Evolutionary conservation across 139 green algal genomes (phyloP).

Genomic region (Picochlorum sp.): DNA sequence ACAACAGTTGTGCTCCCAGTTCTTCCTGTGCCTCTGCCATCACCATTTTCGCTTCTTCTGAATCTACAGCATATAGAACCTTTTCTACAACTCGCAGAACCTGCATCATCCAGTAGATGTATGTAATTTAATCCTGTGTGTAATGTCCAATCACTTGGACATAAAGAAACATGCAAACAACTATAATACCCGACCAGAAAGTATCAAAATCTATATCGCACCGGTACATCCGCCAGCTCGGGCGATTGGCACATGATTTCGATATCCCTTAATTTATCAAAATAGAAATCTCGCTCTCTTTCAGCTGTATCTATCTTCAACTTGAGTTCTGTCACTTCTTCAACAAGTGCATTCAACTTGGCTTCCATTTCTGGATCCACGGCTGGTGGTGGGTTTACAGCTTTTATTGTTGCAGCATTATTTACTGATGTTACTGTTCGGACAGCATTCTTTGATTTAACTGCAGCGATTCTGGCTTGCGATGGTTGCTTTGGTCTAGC

Average conservation of each 20-base stretch:
- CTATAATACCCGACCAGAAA: background rate
- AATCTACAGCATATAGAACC: conserved; percentile 73
- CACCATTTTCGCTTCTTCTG: conserved; percentile 38
- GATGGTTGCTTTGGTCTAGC: too few relatives aligned
- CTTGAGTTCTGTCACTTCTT: conserved; percentile 51
- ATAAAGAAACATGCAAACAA: background rate
- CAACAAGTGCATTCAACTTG: conserved; percentile 10
- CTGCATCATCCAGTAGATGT: conserved; percentile 13
- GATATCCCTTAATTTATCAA: conserved; percentile 93
- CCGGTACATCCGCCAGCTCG: conserved; percentile 30
- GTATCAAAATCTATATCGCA: conserved; percentile 7
- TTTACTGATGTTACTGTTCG: background rate
- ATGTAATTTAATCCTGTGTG: background rate
- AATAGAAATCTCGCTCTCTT: conserved; percentile 84
- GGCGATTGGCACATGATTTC: conserved; percentile 92
- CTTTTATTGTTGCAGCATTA: background rate
- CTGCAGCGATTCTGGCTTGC: too few relatives aligned
- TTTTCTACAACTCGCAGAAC: conserved; percentile 54
- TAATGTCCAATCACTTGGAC: background rate
- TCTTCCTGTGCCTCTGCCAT: conserved; percentile 21
- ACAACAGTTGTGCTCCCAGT: background rate
- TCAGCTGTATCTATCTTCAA: conserved; percentile 74
- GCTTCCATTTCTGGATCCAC: conserved; percentile 1
- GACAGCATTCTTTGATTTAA: too few relatives aligned
- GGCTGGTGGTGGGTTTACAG: background rate